Evolutionary conservation across 2,329 filamentous ascomycete species (phyloP).

Genomic region (Phoma sp.): DNA sequence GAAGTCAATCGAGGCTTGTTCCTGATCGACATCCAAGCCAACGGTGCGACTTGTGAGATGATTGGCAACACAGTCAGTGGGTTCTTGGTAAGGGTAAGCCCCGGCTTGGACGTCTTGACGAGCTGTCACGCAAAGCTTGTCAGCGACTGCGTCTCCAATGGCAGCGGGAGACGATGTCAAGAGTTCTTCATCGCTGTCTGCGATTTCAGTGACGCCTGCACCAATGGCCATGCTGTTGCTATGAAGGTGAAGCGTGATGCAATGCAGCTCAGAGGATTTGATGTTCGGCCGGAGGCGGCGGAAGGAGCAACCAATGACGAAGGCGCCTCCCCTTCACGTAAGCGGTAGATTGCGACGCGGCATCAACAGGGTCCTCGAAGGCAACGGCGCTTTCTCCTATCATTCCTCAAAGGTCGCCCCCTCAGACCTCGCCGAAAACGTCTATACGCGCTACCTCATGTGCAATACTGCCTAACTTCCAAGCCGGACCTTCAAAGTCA

Average conservation of each 20-base stretch:
- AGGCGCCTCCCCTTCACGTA: conserved; percentile 32
- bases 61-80: conserved; percentile 14
- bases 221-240: conserved; percentile 32
- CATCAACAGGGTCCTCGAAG: conserved; percentile 21
- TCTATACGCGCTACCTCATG: conserved; percentile 11
- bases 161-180: conserved; percentile 36
- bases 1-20: conserved; percentile 18
- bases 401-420: background rate
- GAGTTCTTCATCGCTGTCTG: conserved; percentile 44
- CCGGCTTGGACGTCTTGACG: conserved; percentile 29
- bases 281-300: conserved; percentile 13
- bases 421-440: background rate
- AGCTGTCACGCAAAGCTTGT: conserved; percentile 32
- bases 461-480: conserved; percentile 15
- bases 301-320: conserved; percentile 24
- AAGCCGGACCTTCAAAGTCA: conserved; percentile 23
- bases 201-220: conserved; percentile 30
- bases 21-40: conserved; percentile 21
- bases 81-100: conserved; percentile 25
- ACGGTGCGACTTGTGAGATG: conserved; percentile 8
- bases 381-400: conserved; percentile 7
- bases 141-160: conserved; percentile 17
- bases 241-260: conserved; percentile 1
- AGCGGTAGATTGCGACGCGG: conserved; percentile 33
- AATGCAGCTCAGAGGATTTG: conserved; percentile 1